Base-by-base conservation (phyloP, 2,329 filamentous ascomycete species). In the Emmonsiellopsis sp. region DNA sequence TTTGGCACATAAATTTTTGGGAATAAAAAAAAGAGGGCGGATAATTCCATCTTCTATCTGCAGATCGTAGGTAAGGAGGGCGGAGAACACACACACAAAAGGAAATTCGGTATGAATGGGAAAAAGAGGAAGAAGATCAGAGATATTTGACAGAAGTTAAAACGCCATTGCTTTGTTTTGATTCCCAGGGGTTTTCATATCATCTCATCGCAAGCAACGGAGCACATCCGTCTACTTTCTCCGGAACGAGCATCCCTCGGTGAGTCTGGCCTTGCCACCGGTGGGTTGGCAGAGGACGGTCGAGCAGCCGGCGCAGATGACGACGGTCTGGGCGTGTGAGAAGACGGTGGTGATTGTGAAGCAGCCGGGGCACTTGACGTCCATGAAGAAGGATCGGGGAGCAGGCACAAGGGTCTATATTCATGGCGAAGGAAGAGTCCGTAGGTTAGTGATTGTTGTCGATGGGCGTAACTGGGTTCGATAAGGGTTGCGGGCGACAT, bases 311-410 rank as follows among this genome's bases (percentile, higher is more conserved):
- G 90, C 90, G 87, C 93, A 98, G 84, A 97, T 94, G 78, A 98
- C 93, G 76, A 98, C 93, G 75, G 93, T 98, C 84, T 98, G 93
- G 77, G 93, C 93, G 84, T 98, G 93, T 62, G 92, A 97, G 89
- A 97, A 98, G 79, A 98, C 93, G 77, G 93, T 98, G 77, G 93
- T 98, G 85, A 98, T 98, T 78, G 91, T 96, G 87, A 97, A 98
- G 89, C 93, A 98, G 72, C 93, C 93, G 76, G 93, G 93, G 88
- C 93, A 98, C 87, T 98, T 98, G 83, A 98, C 93, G 76, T 98
- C 93, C 93, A 98, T 98, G 89, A 98, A 98, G 88, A 97, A 98
- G 66, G 92, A 97, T 76, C 93, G 89, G 71, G 93, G 93, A 65
- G 84, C 86, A 70, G 93, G 93, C 74, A 98, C 93, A 70, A 98